These are phyloP conservation scores for Talaromyces sp. DNA, from an alignment of 2,329 filamentous ascomycete genomes.

Conservation along the genomic window DNA sequence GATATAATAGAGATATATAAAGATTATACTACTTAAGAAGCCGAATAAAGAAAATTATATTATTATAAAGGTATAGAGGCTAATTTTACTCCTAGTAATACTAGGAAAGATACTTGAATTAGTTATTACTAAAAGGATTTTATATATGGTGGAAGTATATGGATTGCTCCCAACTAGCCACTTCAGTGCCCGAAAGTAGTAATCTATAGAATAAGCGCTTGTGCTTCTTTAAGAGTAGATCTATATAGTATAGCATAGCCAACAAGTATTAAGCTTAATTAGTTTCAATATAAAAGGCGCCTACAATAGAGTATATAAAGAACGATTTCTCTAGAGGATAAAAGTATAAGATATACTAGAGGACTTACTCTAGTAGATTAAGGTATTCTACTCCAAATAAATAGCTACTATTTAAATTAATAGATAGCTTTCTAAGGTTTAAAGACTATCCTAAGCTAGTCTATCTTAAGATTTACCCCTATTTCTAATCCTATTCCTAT, in stretches of 20 bases:
- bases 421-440: conserved; percentile 15
- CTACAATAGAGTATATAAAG: conserved; percentile 44
- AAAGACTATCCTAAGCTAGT: conserved; percentile 19
- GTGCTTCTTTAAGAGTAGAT: too few relatives aligned
- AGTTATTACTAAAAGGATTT: conserved; percentile 35
- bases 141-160: conserved; percentile 30
- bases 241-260: too few relatives aligned
- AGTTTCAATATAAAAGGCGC: too few relatives aligned
- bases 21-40: too few relatives aligned
- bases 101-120: conserved; percentile 34
- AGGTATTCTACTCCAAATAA: conserved; percentile 30
- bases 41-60: conserved; percentile 11
- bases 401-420: conserved; percentile 26
- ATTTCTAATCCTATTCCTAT: conserved; percentile 42
- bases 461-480: conserved; percentile 33
- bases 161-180: too few relatives aligned
- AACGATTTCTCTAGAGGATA: conserved; percentile 36
- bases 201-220: too few relatives aligned
- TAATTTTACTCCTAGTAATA: conserved; percentile 23
- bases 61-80: conserved; percentile 24
- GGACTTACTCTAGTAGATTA: conserved; percentile 25
- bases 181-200: too few relatives aligned
- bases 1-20: conserved; percentile 6
- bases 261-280: too few relatives aligned
- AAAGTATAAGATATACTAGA: conserved; percentile 28